Conservation (phyloP, 2,329 filamentous ascomycete species). For the Aspergillus awamori region DNA sequence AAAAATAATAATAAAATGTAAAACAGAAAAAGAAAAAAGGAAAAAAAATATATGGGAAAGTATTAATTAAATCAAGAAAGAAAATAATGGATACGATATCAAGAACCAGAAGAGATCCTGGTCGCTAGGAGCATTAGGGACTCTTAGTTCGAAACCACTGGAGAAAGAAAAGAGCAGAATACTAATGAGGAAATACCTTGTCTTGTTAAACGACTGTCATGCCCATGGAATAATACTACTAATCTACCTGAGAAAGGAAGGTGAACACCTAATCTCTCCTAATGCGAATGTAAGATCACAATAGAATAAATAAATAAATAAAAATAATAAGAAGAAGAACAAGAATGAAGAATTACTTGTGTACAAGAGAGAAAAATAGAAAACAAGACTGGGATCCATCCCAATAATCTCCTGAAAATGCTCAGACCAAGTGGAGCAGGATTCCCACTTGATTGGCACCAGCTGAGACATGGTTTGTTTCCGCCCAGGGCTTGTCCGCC, state of each 20-base stretch:
- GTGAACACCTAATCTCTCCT: not conserved
- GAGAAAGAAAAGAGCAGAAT: too few species aligned
- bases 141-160: not conserved
- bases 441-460: conserved; percentile 22
- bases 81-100: not conserved
- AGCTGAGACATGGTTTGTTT: conserved; percentile 41
- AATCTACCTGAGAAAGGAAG: not conserved
- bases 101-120: not conserved
- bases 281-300: not conserved
- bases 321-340: not conserved
- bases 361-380: not conserved
- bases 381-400: not conserved
- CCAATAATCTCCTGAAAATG: conserved; percentile 21
- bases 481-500: conserved; percentile 22
- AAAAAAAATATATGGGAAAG: not conserved
- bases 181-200: too few species aligned
- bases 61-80: not conserved
- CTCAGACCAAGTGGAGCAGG: conserved; percentile 20
- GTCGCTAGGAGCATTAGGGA: not conserved
- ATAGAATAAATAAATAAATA: too few species aligned
- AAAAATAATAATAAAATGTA: not conserved
- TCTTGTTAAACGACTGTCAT: not conserved
- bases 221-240: not conserved
- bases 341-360: too few species aligned
- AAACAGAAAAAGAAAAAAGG: not conserved